Evolutionary conservation across 2,329 filamentous ascomycete genomes (phyloP), one percentile per base, ranked within the genome.

Genomic region (Xylariomycetidae sp.): DNA sequence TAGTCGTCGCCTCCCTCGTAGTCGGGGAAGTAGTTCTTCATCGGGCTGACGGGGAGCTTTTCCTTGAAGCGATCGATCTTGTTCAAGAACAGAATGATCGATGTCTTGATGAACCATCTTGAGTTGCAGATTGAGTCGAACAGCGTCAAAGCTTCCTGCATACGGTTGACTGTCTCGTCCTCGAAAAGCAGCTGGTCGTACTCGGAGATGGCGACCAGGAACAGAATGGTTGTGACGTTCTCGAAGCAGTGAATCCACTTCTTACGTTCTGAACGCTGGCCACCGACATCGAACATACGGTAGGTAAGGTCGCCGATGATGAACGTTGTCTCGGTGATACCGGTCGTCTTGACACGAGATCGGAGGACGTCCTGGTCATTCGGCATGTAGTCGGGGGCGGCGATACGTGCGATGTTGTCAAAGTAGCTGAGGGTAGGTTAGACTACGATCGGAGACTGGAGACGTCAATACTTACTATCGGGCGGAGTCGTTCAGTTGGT

Each of bases 211-310:
- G 90, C 90, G 48, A 95, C 90, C 35, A 95, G 69, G 79, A 95
- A 95, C 24, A 95, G 82, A 50, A 95, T 94, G 8, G 89, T 94
- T 7, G 88, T 95, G 54, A 95, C 89, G 53, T 95, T 95, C 70
- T 95, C 89, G 64, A 95, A 95, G 69, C 89, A 95, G 70, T 95
- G 89, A 52, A 95, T 95, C 89, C 89, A 95, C 78, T 95, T 95
- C 83, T 95, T 95, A 59, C 89, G 82, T 67, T 95, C 89, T 6
- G 87, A 95, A 60, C 89, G 79, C 65, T 95, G 89, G 46, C 89
- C 90, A 74, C 89, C 89, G 28, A 95, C 89, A 55, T 95, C 89
- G 65, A 95, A 95, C 89, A 95, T 95, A 48, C 88, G 80, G 70
- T 95, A 95, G 37, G 88, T 95, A 46, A 95, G 71, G 54, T 95